Conservation (phyloP, 2,329 filamentous ascomycete genomes). For the Penicillium sp. region DNA sequence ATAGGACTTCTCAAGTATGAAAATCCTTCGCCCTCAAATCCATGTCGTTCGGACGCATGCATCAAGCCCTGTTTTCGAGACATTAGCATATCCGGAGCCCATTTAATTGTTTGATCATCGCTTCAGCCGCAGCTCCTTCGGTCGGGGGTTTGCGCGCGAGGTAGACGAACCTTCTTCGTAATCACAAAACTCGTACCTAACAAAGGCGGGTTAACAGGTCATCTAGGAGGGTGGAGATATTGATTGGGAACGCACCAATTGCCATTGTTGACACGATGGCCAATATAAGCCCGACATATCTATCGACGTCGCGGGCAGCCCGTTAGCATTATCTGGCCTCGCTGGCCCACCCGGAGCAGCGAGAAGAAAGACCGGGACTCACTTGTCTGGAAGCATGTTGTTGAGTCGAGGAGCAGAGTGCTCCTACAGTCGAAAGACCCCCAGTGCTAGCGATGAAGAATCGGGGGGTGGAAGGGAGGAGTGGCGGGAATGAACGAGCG, state of each 20-base stretch:
- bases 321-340: slow-evolving; percentile 26
- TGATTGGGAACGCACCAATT: slow-evolving; percentile 42
- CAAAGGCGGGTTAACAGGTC: slow-evolving; percentile 13
- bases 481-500: slow-evolving; percentile 18
- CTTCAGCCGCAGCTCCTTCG: not conserved
- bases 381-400: slow-evolving; percentile 51
- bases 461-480: not conserved
- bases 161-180: slow-evolving; percentile 80
- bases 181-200: slow-evolving; percentile 96
- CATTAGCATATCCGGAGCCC: slow-evolving; percentile 21
- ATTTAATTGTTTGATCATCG: not conserved
- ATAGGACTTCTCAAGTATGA: slow-evolving; percentile 92
- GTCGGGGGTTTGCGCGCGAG: slow-evolving; percentile 7
- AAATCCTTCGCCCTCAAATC: slow-evolving; percentile 95
- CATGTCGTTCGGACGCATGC: slow-evolving; percentile 86
- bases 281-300: slow-evolving; percentile 52
- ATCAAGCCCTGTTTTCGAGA: slow-evolving; percentile 70
- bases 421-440: slow-evolving; percentile 38
- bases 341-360: slow-evolving; percentile 13
- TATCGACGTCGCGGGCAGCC: slow-evolving; percentile 27
- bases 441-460: slow-evolving; percentile 35
- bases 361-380: slow-evolving; percentile 19
- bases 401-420: slow-evolving; percentile 39
- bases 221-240: not conserved
- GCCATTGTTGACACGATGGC: slow-evolving; percentile 54